Evolutionary conservation across 2,329 filamentous ascomycete genomes (phyloP).

Genomic region (Neurospora sp.): DNA sequence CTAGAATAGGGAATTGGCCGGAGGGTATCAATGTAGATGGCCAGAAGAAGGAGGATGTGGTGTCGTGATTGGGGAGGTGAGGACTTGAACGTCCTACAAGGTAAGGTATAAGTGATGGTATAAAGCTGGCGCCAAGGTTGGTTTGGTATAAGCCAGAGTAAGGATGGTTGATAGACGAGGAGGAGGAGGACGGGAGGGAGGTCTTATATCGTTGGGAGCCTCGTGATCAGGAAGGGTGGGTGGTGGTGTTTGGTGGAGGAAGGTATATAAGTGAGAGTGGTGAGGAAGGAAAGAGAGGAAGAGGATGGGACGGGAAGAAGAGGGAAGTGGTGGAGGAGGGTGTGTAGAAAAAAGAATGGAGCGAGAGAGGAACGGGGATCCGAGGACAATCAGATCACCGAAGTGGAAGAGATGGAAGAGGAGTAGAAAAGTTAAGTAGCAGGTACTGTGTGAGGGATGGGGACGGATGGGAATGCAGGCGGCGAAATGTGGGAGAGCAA

Average conservation of each 20-base stretch:
- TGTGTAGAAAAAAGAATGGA: conserved; percentile 5
- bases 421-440: conserved; percentile 5
- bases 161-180: background rate
- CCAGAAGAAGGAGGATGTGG: background rate
- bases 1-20: background rate
- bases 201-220: background rate
- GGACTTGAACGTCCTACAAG: background rate
- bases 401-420: conserved; percentile 7
- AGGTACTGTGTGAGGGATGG: conserved; percentile 13
- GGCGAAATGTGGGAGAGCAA: background rate
- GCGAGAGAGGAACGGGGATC: conserved; percentile 5
- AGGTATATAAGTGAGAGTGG: conserved; percentile 4
- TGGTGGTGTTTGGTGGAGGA: background rate
- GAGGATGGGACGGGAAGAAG: conserved; percentile 4
- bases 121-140: background rate
- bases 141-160: background rate
- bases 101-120: background rate
- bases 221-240: background rate
- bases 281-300: conserved; percentile 5
- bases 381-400: conserved; percentile 7
- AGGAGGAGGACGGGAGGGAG: conserved; percentile 1
- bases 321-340: conserved; percentile 5
- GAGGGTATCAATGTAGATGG: background rate
- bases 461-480: background rate
- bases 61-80: background rate